Conservation (phyloP, 1,284 basidiomycete species). For the Earliella scabrosa region DNA sequence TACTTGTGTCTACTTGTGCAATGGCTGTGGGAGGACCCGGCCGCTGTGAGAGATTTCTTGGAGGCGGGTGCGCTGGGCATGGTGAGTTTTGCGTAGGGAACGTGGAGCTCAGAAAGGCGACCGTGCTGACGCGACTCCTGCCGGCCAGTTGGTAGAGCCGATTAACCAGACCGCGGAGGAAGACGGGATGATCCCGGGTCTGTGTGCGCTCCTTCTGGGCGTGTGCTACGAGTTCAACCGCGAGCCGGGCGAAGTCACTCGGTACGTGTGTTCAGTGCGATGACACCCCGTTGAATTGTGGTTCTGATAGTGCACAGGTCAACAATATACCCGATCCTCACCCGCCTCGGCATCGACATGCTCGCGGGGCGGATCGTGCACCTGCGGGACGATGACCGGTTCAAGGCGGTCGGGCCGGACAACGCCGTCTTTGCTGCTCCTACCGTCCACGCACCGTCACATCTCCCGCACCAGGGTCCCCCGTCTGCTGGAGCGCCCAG, state of each 20-base stretch:
- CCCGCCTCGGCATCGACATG: constrained; percentile 84
- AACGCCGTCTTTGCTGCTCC: constrained; percentile 59
- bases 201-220: constrained; percentile 92
- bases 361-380: constrained; percentile 88
- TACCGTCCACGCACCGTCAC: constrained; percentile 31
- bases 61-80: constrained; percentile 90
- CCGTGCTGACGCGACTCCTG: neutral
- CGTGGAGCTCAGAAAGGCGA: no score
- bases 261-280: constrained; percentile 47
- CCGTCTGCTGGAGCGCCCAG: constrained; percentile 36
- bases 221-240: constrained; percentile 95
- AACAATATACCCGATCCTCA: constrained; percentile 88
- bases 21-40: constrained; percentile 98
- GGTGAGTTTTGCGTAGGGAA: constrained; percentile 72
- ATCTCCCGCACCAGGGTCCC: constrained; percentile 30
- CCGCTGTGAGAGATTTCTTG: constrained; percentile 87
- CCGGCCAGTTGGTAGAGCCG: constrained; percentile 83
- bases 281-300: neutral
- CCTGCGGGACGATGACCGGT: constrained; percentile 89
- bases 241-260: constrained; percentile 89
- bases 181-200: constrained; percentile 87
- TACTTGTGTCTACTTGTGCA: constrained; percentile 85
- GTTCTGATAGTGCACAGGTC: constrained; percentile 55
- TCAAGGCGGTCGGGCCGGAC: constrained; percentile 89
- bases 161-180: constrained; percentile 89